A percentile compares a stretch with the other conserved stretches of the same genome.
Conservation (phyloP, 1,139 yeast genomes). For the Geotrichum histeridarum region DNA sequence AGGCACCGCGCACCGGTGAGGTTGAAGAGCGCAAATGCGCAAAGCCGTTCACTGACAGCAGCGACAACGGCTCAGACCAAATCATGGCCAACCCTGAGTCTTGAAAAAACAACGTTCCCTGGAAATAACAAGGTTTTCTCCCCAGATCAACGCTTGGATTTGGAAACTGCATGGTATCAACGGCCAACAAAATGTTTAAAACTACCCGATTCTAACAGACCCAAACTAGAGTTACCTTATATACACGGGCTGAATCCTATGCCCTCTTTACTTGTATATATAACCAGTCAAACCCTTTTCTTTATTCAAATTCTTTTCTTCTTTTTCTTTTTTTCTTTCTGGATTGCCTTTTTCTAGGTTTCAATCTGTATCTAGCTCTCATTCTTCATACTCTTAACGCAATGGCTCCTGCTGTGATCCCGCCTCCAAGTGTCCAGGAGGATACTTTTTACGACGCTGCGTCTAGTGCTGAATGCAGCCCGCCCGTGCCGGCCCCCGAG, state of each 20-base stretch:
- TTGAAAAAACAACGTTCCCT: too few species aligned
- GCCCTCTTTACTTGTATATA: background rate
- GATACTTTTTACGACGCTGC: slow-evolving; percentile 12
- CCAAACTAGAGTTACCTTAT: too few species aligned
- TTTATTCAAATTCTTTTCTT: background rate
- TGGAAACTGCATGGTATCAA: too few species aligned
- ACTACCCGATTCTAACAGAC: too few species aligned
- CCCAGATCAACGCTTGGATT: too few species aligned
- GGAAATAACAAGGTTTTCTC: too few species aligned
- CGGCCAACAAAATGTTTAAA: too few species aligned
- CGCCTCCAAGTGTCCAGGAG: background rate
- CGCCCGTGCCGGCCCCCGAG: too few species aligned
- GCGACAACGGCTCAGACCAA: background rate
- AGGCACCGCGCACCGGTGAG: slow-evolving; percentile 66
- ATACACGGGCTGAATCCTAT: too few species aligned
- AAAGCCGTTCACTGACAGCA: slow-evolving; percentile 53
- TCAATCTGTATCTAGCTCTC: background rate
- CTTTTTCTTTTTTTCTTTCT: background rate
- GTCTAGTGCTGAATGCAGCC: background rate
- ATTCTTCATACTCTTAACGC: background rate
- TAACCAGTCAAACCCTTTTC: background rate
- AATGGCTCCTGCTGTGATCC: slow-evolving; percentile 2
- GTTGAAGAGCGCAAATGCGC: slow-evolving; percentile 87
- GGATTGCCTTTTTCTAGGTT: background rate
- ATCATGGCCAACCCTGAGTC: too few species aligned